Base-by-base conservation (phyloP, 176 grass and related monocot genomes). In the Phyllostachys edulis region DNA sequence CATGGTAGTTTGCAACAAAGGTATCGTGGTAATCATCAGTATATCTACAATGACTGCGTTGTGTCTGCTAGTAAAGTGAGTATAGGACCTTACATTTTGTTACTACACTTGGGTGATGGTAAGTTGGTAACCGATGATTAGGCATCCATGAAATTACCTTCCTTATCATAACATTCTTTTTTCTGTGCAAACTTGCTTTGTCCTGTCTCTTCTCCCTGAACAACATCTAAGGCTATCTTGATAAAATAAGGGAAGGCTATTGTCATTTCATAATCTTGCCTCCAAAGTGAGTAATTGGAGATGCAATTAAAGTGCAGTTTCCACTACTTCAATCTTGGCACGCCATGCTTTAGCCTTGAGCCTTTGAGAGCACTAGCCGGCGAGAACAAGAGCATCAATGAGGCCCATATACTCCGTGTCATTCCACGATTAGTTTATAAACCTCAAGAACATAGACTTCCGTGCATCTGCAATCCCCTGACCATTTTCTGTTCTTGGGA, bases 331-430 rank as follows among this genome's bases (percentile, higher is more conserved):
- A 41, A 54, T 29, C 13, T 34, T 23, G 7, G 71, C 77, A 88
- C 37, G 81, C 67, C 61, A 80, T 26, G 67, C 66, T 88, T 82
- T 83, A 51, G 36, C 41, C 26, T 71, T n/a, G 40, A 44, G 21
- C 17, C 45, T 9, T 27, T 0, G 9, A 70, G 65, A 57, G 57
- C 46, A 44, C 36, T 60, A 11, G 37, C 24, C 23, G 39, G 17
- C n/a, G 52, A 78, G 40, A 65, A 70, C 54, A 23, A 61, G 7
- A 7, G 14, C 52, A 13, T 69, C 73, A 42, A 37, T 46, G 16
- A 77, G 46, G 62, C 7, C 38, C 50, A 77, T 63, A 18, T 29
- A 26, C 7, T 57, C 5, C 21, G 9, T 68, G 71, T 21, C 46
- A 54, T 52, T 32, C 24, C 50, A 24, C 37, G 39, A 65, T 64